Percentiles rank a stretch among this genome's conserved stretches.
Evolutionary conservation across 345 rosid species (phyloP).

Genomic region (Melaleuca alternifolia): DNA sequence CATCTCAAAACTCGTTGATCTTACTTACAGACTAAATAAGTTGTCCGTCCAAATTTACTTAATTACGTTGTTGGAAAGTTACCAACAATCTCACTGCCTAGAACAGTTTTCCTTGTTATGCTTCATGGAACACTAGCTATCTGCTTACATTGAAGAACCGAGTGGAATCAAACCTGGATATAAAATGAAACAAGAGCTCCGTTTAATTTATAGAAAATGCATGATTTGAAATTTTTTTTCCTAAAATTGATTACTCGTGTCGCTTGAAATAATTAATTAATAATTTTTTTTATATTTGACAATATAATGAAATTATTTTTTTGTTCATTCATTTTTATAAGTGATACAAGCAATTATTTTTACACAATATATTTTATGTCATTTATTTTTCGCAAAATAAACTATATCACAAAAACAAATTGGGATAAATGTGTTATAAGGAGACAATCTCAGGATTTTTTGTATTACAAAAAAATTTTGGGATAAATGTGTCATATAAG

Average conservation of each 20-base stretch:
- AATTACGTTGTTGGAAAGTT: too few relatives aligned
- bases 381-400: too few relatives aligned
- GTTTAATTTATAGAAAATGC: not conserved
- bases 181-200: not conserved
- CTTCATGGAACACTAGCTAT: accelerated
- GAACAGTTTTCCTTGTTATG: not conserved
- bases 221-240: not conserved
- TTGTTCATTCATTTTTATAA: not conserved
- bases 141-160: not conserved
- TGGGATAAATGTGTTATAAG: too few relatives aligned
- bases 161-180: not conserved
- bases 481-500: too few relatives aligned
- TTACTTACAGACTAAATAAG: too few relatives aligned
- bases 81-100: not conserved
- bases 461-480: too few relatives aligned
- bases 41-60: too few relatives aligned
- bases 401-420: too few relatives aligned
- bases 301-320: not conserved
- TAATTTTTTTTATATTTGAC: accelerated
- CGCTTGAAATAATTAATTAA: not conserved
- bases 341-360: not conserved
- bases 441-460: too few relatives aligned
- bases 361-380: accelerated
- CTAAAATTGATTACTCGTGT: accelerated
- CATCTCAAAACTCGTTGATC: not conserved